Conservation (phyloP, 83 land plant genomes). For the Picea abies region DNA sequence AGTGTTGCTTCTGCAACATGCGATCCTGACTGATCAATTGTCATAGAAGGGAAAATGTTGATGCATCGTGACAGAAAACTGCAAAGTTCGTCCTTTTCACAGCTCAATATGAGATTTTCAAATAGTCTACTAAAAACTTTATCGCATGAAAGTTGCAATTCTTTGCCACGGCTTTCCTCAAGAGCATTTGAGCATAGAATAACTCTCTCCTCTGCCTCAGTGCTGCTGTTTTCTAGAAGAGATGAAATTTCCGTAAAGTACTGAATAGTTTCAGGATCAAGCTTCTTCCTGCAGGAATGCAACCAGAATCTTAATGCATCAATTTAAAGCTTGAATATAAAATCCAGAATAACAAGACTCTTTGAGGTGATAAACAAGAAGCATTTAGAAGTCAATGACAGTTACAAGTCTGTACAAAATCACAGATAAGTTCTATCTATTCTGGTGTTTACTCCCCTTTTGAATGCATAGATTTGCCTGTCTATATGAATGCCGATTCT, state of each 20-base stretch:
- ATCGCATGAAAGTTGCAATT: conserved; percentile 81
- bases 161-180: conserved; percentile 92
- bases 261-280: conserved; percentile 75
- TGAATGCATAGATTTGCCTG: not conserved
- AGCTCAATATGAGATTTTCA: conserved; percentile 68
- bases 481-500: not conserved
- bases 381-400: not conserved
- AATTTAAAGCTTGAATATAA: not conserved
- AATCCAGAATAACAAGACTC: not conserved
- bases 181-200: conserved; percentile 72
- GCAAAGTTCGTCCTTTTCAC: conserved; percentile 64
- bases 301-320: not conserved
- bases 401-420: not conserved
- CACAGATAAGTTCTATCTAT: not conserved
- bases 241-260: conserved; percentile 81
- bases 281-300: conserved; percentile 55
- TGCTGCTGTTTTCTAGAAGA: conserved; percentile 53
- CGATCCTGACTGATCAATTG: conserved; percentile 79
- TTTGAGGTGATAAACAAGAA: not conserved
- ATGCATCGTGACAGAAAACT: conserved; percentile 60
- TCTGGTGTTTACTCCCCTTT: not conserved
- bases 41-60: conserved; percentile 49
- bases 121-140: conserved; percentile 70
- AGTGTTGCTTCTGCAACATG: conserved; percentile 90
- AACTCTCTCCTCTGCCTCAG: conserved; percentile 65